phyloP scores from a whole-genome alignment of 345 rosid genomes.

The Dimocarpus longan region DNA sequence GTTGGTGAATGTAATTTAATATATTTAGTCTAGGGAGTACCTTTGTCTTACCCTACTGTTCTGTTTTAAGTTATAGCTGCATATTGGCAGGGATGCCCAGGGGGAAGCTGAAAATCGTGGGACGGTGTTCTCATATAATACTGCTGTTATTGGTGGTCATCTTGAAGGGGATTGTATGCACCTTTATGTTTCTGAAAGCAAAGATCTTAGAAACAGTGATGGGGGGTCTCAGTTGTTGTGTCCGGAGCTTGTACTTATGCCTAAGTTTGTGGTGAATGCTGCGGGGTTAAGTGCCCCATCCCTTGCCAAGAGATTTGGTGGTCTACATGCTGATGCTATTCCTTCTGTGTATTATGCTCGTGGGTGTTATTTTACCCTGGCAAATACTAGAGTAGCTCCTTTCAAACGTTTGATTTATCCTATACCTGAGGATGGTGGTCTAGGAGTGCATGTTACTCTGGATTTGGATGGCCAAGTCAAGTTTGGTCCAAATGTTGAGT shows the following conservation, averaged over 20 bases:
- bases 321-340: slow-evolving; percentile 43
- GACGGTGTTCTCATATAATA: slow-evolving; percentile 75
- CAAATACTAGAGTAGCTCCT: slow-evolving; percentile 50
- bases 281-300: slow-evolving; percentile 79
- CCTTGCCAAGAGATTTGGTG: slow-evolving; percentile 68
- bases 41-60: background rate
- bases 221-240: slow-evolving; percentile 30
- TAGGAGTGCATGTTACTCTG: slow-evolving; percentile 88
- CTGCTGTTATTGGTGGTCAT: slow-evolving; percentile 67
- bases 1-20: background rate
- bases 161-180: slow-evolving; percentile 54
- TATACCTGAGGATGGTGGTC: slow-evolving; percentile 87
- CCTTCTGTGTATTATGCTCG: slow-evolving; percentile 74
- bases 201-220: slow-evolving; percentile 46
- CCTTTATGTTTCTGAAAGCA: slow-evolving; percentile 55
- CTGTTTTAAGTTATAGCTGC: slow-evolving; percentile 37
- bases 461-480: slow-evolving; percentile 86
- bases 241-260: slow-evolving; percentile 61
- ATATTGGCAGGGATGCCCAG: slow-evolving; percentile 54
- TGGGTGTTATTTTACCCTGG: slow-evolving; percentile 79
- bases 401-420: slow-evolving; percentile 81
- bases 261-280: slow-evolving; percentile 75
- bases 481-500: slow-evolving; percentile 97
- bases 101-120: slow-evolving; percentile 79
- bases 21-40: background rate